Evolutionary conservation across 2,329 filamentous ascomycete species (phyloP).

Genomic region (Colletotrichum sp.): DNA sequence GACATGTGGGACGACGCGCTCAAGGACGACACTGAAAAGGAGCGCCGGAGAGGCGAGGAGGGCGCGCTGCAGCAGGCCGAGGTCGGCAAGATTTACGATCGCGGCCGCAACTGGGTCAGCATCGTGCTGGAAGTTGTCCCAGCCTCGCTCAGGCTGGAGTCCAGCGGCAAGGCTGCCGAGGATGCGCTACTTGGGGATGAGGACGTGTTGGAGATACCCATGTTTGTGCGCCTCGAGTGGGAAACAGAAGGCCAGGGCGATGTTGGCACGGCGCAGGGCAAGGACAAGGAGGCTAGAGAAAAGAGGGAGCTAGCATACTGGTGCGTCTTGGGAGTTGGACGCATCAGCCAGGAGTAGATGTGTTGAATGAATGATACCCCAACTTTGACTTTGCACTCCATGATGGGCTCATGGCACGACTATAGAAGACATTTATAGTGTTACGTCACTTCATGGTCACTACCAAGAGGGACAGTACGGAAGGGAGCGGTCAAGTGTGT

Average conservation of each 20-base stretch:
- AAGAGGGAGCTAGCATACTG: conserved; percentile 93
- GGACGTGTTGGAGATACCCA: conserved; percentile 82
- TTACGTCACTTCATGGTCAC: neutral
- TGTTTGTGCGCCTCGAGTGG: conserved; percentile 94
- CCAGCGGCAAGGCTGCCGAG: conserved; percentile 23
- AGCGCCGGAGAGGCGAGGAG: conserved; percentile 44
- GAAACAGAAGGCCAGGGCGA: conserved; percentile 74
- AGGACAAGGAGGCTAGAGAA: conserved; percentile 69
- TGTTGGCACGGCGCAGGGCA: conserved; percentile 57
- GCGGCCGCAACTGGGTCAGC: conserved; percentile 91
- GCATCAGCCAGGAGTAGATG: conserved; percentile 62
- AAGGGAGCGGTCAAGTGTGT: conserved; percentile 23
- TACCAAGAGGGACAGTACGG: neutral
- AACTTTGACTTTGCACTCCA: neutral
- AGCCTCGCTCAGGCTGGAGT: conserved; percentile 52
- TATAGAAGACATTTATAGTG: neutral
- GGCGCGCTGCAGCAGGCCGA: conserved; percentile 67
- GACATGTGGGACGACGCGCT: conserved; percentile 87
- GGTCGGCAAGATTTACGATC: conserved; percentile 95
- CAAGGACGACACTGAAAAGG: conserved; percentile 52
- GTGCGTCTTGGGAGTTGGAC: conserved; percentile 89
- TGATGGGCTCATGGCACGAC: neutral
- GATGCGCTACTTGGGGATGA: conserved; percentile 60
- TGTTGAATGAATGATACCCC: conserved; percentile 45
- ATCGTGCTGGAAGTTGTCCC: conserved; percentile 91